Evolutionary conservation across 139 green algal genomes (phyloP).

Genomic region (Gonium pectorale): DNA sequence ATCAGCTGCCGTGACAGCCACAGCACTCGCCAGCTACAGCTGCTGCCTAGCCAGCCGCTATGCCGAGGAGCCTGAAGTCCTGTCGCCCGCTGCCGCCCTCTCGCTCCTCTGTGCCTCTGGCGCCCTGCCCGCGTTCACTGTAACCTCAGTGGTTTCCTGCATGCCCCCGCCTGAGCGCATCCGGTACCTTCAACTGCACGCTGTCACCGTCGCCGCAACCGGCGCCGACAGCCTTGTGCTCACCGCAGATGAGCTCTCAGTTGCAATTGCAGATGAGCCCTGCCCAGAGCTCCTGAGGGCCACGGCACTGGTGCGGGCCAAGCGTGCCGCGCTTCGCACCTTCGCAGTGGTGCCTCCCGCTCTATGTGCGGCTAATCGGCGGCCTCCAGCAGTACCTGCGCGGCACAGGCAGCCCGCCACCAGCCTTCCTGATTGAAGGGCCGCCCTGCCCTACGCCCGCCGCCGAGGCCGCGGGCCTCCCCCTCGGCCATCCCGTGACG

Average conservation of each 20-base stretch:
- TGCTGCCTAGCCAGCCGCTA: not conserved
- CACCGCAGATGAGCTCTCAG: too few species aligned
- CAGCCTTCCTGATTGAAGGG: not conserved
- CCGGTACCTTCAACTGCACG: too few species aligned
- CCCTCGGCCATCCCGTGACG: not conserved
- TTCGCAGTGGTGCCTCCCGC: not conserved
- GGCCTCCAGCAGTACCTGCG: not conserved
- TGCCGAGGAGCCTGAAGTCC: not conserved
- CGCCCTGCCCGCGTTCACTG: not conserved
- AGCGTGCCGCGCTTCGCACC: slow-evolving; percentile 27
- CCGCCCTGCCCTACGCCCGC: too few species aligned
- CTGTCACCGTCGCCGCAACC: too few species aligned
- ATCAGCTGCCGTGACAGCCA: too few species aligned
- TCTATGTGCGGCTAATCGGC: not conserved
- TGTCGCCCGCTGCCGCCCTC: not conserved
- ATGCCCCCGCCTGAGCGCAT: too few species aligned
- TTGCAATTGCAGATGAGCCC: not conserved
- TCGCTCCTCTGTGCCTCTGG: not conserved
- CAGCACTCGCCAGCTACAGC: not conserved
- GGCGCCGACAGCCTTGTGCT: too few species aligned
- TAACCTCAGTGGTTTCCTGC: too few species aligned
- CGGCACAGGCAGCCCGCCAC: not conserved
- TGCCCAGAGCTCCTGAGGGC: too few species aligned
- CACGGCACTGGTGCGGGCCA: not conserved
- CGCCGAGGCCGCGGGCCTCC: not conserved